Base-by-base conservation (phyloP, 495 filamentous ascomycete species). In the Neurospora tetraspora region DNA sequence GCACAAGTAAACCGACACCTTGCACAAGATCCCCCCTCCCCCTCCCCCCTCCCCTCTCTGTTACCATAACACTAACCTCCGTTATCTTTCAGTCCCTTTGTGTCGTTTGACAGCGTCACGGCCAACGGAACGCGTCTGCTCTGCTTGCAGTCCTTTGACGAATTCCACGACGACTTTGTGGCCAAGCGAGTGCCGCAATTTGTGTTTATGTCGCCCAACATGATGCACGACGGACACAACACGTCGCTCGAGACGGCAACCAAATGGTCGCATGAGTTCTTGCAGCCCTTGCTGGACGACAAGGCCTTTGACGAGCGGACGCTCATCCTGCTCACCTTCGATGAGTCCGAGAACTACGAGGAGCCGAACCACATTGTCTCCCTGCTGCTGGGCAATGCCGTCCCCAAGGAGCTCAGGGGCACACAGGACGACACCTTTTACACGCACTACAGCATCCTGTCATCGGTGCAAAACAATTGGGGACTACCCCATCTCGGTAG, bases 141-240 rank as follows among this genome's bases (percentile, higher is more conserved):
- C 31, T 85, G 87, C 69, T 80, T 92, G 75, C 85, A 88, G 77
- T 90, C 88, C 70, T 89, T 93, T 69, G 82, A 81, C 65, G 82
- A 83, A 65, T 91, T 91, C 77, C 79, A 87, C 8, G 77, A 82
- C 9, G 89, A 88, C 71, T 80, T 91, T 65, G 79, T 79, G 34
- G 82, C 86, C 37, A 82, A 88, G 70, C 78, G 78, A n/a, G 83
- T 92, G n/a, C 89, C 89, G 20, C 90, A 92, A 80, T 90, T 88
- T 80, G 83, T 86, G 47, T 90, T 91, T 78, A 86, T 92, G 75
- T 89, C 89, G 10, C 91, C 91, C 10, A 89, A 92, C 82, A 92
- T 92, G 89, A 85, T 88, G 73, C 89, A 91, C 73, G 89, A 91
- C 76, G 91, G 88, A 1, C 90, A 93, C 76, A 89, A 93, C 77